phyloP scores from a whole-genome alignment of 2,329 filamentous ascomycete species.

The Colletotrichum spinosum region DNA sequence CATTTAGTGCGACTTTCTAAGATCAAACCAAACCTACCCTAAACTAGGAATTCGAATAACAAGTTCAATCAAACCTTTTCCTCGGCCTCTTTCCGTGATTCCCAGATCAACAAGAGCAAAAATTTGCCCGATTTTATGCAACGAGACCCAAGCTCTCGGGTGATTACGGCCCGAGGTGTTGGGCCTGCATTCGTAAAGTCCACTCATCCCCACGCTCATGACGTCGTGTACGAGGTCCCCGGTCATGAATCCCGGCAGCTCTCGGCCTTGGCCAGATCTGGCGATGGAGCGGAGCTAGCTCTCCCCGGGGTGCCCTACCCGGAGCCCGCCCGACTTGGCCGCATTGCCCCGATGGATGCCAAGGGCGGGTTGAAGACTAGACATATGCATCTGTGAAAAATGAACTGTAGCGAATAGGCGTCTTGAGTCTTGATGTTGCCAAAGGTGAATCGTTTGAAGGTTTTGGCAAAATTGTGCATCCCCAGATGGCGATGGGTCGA shows the following conservation, averaged over 20 bases:
- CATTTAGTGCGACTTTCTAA: constrained; percentile 21
- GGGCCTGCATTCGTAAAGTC: neutral
- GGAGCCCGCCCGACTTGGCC: constrained; percentile 16
- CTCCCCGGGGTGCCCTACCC: constrained; percentile 2
- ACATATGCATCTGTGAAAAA: too few relatives aligned
- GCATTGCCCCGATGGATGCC: neutral
- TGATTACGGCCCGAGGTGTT: constrained; percentile 16
- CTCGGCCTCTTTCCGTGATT: constrained; percentile 25
- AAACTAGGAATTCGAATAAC: constrained; percentile 21
- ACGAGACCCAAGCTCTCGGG: neutral
- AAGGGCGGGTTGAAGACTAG: too few relatives aligned
- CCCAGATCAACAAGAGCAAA: neutral
- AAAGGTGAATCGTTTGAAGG: too few relatives aligned
- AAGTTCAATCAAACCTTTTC: neutral
- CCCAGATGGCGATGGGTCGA: too few relatives aligned
- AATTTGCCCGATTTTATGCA: neutral
- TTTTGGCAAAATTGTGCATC: too few relatives aligned
- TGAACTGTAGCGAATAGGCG: too few relatives aligned
- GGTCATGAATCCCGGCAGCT: neutral
- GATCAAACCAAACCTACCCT: constrained; percentile 4
- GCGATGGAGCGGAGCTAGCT: constrained; percentile 13
- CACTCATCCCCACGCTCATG: neutral
- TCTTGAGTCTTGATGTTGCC: too few relatives aligned
- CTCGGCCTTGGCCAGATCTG: constrained; percentile 12
- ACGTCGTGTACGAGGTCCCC: neutral